Base-by-base conservation (phyloP, 257 asterid genomes). In the Solanum neorickii region DNA sequence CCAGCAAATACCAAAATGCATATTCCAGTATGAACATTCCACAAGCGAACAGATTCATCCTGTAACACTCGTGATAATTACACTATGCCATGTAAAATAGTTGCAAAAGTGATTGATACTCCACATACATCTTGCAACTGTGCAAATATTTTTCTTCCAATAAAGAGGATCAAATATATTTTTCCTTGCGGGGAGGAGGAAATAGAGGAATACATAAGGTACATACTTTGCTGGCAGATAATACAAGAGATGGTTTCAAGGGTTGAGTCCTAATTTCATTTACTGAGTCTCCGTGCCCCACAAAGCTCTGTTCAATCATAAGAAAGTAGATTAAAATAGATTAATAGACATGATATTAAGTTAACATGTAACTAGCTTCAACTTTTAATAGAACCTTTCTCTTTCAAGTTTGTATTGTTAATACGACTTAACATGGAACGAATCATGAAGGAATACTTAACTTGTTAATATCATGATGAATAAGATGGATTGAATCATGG, bases 1-100 rank as follows among this genome's bases (percentile, higher is more conserved):
- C 99, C 99, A 91, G 99, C 98, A 96, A 95, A 97, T 83, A 97
- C 91, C 93, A 97, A 93, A 90, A 97, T 97, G 94, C 99, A 97
- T 90, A 97, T 93, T 87, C 99, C 99, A 7, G 99, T 97, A 84
- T 97, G 98, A 84, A 97, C 94, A 90, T 97, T 97, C 99, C 99
- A 95, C 84, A 97, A 89, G 88, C 99, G 98, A 86, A 97, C 98
- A 86, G 99, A 97, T 93, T 97, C 99, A 90, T 97, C 99, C 99
- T 97, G 93, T 35, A 37, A 59, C 68, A 73, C 29, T 29, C 46
- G 70, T 60, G 75, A 80, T 82, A 10, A 49, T 72, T 3, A 88
- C 60, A 7, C 12, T 42, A 62, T 80, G 68, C 25, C 9, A 73
- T 27, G 62, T 39, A 84, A 46, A 77, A 66, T n/a, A 80, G 10